Evolutionary conservation across 2,329 filamentous ascomycete species (phyloP).

Genomic region (Trematosphaeria pertusa): DNA sequence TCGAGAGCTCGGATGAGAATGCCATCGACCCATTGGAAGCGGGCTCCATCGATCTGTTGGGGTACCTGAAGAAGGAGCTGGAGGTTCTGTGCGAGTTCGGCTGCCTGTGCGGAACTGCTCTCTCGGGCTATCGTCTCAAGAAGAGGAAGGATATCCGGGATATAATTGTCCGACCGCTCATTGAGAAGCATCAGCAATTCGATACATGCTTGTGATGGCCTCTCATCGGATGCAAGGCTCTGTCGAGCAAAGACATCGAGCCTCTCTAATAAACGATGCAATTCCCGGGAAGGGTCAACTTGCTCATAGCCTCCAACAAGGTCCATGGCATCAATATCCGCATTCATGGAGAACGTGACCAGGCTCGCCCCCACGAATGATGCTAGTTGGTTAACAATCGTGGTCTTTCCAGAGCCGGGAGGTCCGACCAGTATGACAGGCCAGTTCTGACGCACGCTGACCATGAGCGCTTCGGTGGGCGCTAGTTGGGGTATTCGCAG

Average conservation of each 20-base stretch:
- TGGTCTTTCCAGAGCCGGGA: constrained; percentile 86
- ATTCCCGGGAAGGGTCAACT: constrained; percentile 78
- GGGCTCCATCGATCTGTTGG: constrained; percentile 70
- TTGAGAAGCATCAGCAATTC: constrained; percentile 33
- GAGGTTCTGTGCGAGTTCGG: constrained; percentile 56
- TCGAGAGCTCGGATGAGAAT: constrained; percentile 87
- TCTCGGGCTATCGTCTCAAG: constrained; percentile 22
- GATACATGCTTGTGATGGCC: constrained; percentile 12
- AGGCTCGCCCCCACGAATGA: constrained; percentile 76
- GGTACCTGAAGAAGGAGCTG: constrained; percentile 61
- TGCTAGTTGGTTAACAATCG: constrained; percentile 80
- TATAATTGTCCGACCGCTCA: neutral
- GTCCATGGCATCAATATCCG: constrained; percentile 96
- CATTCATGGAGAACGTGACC: constrained; percentile 86
- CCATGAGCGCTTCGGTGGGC: constrained; percentile 83
- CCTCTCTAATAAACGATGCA: constrained; percentile 66
- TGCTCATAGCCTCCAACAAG: constrained; percentile 97
- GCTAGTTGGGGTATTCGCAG: constrained; percentile 62
- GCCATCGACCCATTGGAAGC: constrained; percentile 96
- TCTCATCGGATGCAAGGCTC: constrained; percentile 22
- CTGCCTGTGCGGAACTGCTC: constrained; percentile 9
- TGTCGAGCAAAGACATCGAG: constrained; percentile 61
- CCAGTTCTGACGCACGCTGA: constrained; percentile 85
- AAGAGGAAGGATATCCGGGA: constrained; percentile 13
- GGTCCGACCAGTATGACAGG: constrained; percentile 88